A percentile compares a stretch with the other conserved stretches of the same genome.
phyloP scores from a whole-genome alignment of 2,329 filamentous ascomycete species.

The Aspergillus ruber region DNA sequence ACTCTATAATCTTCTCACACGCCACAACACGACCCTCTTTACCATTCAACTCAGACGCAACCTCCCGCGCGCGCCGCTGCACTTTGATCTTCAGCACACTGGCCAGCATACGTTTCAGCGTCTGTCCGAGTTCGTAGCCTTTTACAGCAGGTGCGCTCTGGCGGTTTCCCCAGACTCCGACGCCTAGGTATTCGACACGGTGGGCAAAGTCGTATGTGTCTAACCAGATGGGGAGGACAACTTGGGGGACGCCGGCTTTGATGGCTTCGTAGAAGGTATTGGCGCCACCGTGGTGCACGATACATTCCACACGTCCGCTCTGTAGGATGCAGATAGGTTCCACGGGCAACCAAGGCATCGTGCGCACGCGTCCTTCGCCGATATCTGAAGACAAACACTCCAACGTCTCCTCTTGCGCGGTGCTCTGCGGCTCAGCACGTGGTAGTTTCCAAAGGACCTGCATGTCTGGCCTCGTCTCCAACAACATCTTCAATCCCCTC shows the following conservation, averaged over 20 bases:
- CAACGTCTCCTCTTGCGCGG: constrained; percentile 5
- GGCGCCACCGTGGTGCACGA: constrained; percentile 44
- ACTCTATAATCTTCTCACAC: constrained; percentile 14
- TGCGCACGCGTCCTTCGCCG: constrained; percentile 25
- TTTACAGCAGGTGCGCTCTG: constrained; percentile 27
- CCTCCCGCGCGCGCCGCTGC: constrained; percentile 5
- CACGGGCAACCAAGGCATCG: constrained; percentile 37
- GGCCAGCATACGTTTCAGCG: constrained; percentile 15
- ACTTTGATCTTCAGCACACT: constrained; percentile 4
- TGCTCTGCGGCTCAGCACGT: not conserved
- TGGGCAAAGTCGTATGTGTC: constrained; percentile 43
- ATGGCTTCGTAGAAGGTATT: constrained; percentile 45
- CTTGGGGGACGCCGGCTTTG: constrained; percentile 41
- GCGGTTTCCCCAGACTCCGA: constrained; percentile 39
- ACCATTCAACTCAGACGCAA: constrained; percentile 5
- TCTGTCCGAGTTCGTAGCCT: constrained; percentile 17
- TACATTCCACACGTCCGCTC: constrained; percentile 33
- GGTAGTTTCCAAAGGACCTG: constrained; percentile 32
- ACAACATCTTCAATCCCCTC: constrained; percentile 24
- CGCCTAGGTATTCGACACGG: constrained; percentile 37
- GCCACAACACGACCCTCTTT: constrained; percentile 15
- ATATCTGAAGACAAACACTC: constrained; percentile 19
- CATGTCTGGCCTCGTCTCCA: constrained; percentile 23
- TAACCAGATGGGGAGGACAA: constrained; percentile 43
- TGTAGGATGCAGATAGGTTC: constrained; percentile 31